Percentiles rank a stretch among this genome's conserved stretches.
These are phyloP conservation scores for Fusarium globosum DNA, from an alignment of 2,329 filamentous ascomycete species.

Conservation along the genomic window DNA sequence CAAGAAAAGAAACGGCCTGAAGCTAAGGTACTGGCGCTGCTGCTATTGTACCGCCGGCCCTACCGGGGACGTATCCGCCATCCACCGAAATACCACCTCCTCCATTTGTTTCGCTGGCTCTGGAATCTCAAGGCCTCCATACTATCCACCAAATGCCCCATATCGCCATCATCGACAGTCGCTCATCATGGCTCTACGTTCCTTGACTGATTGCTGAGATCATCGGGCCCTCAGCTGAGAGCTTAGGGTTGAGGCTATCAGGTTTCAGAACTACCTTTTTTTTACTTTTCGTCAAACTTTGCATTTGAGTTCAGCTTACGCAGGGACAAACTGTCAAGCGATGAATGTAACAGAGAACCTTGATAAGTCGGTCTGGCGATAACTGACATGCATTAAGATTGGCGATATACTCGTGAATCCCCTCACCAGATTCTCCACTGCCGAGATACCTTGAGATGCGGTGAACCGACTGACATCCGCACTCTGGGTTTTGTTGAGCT, in stretches of 20 bases:
- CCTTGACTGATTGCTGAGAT: neutral
- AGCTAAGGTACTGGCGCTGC: neutral
- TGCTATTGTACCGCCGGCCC: constrained; percentile 10
- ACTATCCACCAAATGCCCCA: constrained; percentile 25
- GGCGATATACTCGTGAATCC: constrained; percentile 2
- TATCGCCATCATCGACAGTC: constrained; percentile 20
- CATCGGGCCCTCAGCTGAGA: neutral
- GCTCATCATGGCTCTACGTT: neutral
- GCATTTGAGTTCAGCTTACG: constrained; percentile 25
- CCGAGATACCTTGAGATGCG: neutral
- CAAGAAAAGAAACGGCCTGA: constrained; percentile 32
- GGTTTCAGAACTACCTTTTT: neutral
- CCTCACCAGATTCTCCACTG: neutral
- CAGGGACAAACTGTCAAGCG: constrained; percentile 10
- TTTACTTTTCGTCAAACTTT: neutral
- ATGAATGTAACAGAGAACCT: neutral
- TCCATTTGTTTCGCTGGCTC: constrained; percentile 26
- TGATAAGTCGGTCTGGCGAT: neutral
- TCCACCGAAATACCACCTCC: constrained; percentile 25
- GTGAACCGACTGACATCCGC: neutral
- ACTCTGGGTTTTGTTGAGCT: neutral
- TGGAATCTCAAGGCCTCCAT: constrained; percentile 19
- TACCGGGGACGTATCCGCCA: constrained; percentile 30
- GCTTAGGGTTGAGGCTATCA: neutral
- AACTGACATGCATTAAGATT: constrained; percentile 7